Evolutionary conservation across 2,329 filamentous ascomycete species (phyloP).

Genomic region (Byssochlamys sp.): DNA sequence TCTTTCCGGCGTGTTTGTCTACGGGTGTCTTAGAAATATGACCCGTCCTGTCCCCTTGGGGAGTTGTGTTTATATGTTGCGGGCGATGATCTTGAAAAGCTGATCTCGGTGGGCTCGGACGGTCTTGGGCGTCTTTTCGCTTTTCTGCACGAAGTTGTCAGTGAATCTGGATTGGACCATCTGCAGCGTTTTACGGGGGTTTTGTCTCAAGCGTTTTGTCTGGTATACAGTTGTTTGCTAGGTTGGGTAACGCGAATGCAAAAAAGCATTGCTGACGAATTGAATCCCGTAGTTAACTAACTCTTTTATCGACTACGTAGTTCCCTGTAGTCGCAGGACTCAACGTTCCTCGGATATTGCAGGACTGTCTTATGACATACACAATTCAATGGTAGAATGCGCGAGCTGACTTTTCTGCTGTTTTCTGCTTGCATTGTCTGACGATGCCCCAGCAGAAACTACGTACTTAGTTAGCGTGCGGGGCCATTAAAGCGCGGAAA

Average conservation of each 20-base stretch:
- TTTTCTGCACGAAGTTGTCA: not conserved
- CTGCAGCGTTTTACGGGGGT: not conserved
- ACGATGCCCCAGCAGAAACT: too few relatives aligned
- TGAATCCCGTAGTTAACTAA: not conserved
- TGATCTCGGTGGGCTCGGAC: not conserved
- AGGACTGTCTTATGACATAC: too few relatives aligned
- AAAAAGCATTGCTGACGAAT: not conserved
- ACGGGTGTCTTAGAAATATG: not conserved
- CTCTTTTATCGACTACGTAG: too few relatives aligned
- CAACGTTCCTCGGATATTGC: too few relatives aligned
- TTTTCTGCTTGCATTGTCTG: too few relatives aligned
- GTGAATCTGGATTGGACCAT: not conserved
- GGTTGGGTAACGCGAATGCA: not conserved
- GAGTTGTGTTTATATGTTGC: not conserved
- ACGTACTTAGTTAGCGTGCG: too few relatives aligned
- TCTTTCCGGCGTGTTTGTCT: not conserved
- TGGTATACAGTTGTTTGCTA: not conserved
- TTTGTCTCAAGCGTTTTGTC: not conserved
- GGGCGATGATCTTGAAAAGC: not conserved
- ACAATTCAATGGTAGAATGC: too few relatives aligned
- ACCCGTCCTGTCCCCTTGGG: not conserved
- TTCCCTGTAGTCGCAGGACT: too few relatives aligned
- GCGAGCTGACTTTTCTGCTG: too few relatives aligned
- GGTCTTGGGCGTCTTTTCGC: not conserved
- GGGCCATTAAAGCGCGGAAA: too few relatives aligned